Percentiles rank a stretch among this genome's conserved stretches.
phyloP scores from a whole-genome alignment of 164 flowering plant species.

The Tetrastigma voinierianum region DNA sequence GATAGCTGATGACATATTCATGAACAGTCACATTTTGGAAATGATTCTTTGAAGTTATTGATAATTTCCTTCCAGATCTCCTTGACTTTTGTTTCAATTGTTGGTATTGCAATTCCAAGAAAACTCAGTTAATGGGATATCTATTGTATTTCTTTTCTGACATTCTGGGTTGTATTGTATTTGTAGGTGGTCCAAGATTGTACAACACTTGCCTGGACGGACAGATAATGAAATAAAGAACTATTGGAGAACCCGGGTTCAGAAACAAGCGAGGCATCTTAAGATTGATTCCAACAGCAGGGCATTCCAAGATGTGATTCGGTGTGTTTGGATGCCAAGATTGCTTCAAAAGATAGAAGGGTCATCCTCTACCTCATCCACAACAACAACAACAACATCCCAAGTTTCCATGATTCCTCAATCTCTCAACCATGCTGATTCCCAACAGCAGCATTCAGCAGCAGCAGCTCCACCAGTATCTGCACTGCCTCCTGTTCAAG shows the following conservation, averaged over 20 bases:
- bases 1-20: not conserved
- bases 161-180: not conserved
- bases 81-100: no score
- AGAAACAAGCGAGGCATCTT: constrained; percentile 73
- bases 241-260: constrained; percentile 89
- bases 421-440: constrained; percentile 1
- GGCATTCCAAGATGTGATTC: constrained; percentile 39
- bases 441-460: constrained; percentile 7
- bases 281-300: constrained; percentile 59
- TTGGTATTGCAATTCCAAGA: no score
- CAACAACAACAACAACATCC: no score
- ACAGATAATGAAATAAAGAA: constrained; percentile 93
- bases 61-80: no score
- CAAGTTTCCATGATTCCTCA: constrained; percentile 17
- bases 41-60: no score
- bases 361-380: constrained; percentile 21
- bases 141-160: not conserved
- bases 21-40: not conserved
- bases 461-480: constrained; percentile 9
- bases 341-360: constrained; percentile 54
- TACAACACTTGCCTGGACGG: constrained; percentile 80
- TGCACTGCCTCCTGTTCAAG: constrained; percentile 4
- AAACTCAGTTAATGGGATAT: no score
- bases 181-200: constrained; percentile 89
- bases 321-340: constrained; percentile 65